Conservation (phyloP, 805 yeast species). For the Lipomyces spencermartinsiae region DNA sequence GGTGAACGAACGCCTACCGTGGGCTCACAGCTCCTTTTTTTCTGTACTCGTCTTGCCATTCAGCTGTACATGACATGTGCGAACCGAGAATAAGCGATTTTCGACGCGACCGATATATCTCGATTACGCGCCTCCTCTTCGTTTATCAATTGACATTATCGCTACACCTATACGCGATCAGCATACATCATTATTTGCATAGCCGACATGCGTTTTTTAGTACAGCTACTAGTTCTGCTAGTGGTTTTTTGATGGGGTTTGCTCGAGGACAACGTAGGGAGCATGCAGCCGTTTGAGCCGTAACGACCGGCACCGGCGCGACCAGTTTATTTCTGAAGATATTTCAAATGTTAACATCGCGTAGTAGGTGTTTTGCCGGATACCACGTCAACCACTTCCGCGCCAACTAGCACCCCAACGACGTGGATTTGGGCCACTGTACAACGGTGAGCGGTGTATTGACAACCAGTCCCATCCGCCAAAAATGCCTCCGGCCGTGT, state of each 20-base stretch:
- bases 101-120: neutral
- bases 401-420: slow-evolving; percentile 22
- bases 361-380: neutral
- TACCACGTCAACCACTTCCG: slow-evolving; percentile 9
- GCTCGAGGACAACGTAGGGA: slow-evolving; percentile 4
- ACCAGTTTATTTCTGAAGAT: neutral
- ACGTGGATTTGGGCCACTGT: slow-evolving; percentile 51
- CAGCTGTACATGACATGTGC: neutral
- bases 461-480: slow-evolving; percentile 87
- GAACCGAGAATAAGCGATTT: neutral
- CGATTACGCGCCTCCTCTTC: neutral
- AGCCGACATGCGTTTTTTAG: neutral
- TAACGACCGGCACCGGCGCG: neutral
- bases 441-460: slow-evolving; percentile 46
- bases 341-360: neutral
- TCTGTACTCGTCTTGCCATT: neutral
- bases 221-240: neutral
- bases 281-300: neutral
- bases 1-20: neutral
- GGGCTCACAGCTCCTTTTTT: neutral
- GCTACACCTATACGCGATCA: neutral
- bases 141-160: too few species aligned
- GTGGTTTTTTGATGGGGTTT: neutral
- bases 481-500: slow-evolving; percentile 87
- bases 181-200: neutral